These are phyloP conservation scores for Gonapodya sp. DNA, from an alignment of 192 early-diverging fungal species.

Conservation along the genomic window DNA sequence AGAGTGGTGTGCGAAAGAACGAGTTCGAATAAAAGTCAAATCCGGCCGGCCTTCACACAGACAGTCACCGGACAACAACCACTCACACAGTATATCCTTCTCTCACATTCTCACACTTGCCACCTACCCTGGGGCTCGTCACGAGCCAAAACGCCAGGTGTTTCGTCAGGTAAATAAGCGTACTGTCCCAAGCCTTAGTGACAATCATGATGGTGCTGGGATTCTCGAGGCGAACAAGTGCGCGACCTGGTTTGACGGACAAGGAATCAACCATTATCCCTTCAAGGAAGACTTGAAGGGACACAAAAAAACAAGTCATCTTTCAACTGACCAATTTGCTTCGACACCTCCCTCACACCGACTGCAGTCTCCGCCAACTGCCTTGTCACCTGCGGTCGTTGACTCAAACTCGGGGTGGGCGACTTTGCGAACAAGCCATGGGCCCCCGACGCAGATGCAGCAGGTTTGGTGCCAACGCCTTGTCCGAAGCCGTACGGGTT, in stretches of 20 bases:
- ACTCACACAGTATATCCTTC: background rate
- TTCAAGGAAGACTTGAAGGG: constrained; percentile 8
- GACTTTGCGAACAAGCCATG: background rate
- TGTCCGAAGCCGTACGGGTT: no score
- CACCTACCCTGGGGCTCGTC: background rate
- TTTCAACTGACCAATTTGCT: constrained; percentile 64
- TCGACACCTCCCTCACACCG: constrained; percentile 58
- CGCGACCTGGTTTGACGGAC: constrained; percentile 28
- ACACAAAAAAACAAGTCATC: no score
- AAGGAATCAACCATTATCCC: constrained; percentile 14
- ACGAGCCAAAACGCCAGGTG: constrained; percentile 62
- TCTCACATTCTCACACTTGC: background rate
- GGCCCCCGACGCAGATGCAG: no score
- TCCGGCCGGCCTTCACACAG: background rate
- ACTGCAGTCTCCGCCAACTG: constrained; percentile 55
- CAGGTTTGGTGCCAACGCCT: no score
- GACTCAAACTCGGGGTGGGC: background rate
- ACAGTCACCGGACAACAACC: background rate
- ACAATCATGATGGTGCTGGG: constrained; percentile 61
- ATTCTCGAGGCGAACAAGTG: constrained; percentile 28
- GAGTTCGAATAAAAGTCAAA: background rate
- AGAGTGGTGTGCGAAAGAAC: background rate
- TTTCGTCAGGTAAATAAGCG: constrained; percentile 54
- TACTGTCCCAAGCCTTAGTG: constrained; percentile 61
- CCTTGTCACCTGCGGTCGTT: background rate